Evolutionary conservation across 495 filamentous ascomycete genomes (phyloP).

Genomic region (Lindgomyces ingoldianus): DNA sequence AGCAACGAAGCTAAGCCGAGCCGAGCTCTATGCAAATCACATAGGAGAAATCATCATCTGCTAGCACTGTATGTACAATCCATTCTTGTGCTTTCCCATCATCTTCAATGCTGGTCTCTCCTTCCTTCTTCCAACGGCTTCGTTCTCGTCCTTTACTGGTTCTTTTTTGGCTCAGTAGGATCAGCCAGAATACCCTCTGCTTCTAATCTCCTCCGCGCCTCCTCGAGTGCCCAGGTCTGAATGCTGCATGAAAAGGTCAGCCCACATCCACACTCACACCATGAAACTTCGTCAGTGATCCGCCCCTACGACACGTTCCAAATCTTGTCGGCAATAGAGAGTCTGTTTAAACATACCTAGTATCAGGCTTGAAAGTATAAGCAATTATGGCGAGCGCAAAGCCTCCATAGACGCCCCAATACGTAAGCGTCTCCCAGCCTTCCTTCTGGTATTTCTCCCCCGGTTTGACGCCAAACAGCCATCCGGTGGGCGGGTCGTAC

Average conservation of each 20-base stretch:
- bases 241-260: constrained; percentile 63
- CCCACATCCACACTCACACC: neutral
- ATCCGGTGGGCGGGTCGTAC: constrained; percentile 89
- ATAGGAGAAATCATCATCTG: neutral
- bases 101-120: neutral
- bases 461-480: constrained; percentile 86
- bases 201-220: constrained; percentile 89
- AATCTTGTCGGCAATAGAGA: no score
- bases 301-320: no score
- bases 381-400: constrained; percentile 71
- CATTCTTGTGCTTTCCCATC: neutral
- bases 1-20: neutral
- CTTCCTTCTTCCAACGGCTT: no score
- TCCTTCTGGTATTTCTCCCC: constrained; percentile 94
- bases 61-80: constrained; percentile 16
- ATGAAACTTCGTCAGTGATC: no score
- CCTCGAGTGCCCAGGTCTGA: constrained; percentile 98
- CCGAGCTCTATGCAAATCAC: constrained; percentile 5
- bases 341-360: constrained; percentile 80
- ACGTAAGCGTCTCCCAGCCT: constrained; percentile 88
- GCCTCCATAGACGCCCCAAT: constrained; percentile 88
- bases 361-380: constrained; percentile 98
- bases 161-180: constrained; percentile 46
- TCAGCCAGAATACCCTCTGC: constrained; percentile 90
- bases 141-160: constrained; percentile 1